Conservation (phyloP, 306 rosid genomes). For the Hylodesmum podocarpum region DNA sequence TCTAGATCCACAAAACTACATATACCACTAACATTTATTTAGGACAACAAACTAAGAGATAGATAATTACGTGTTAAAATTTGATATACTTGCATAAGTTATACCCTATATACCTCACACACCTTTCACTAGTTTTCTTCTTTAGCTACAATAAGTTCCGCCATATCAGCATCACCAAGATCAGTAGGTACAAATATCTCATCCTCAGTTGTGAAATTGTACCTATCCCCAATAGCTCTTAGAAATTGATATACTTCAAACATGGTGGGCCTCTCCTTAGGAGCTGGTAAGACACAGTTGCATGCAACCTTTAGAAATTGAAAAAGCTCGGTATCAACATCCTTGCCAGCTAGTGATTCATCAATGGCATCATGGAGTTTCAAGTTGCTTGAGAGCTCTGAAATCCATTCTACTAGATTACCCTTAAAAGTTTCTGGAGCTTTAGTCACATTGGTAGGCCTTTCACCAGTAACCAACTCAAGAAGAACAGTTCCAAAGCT, state of each 20-base stretch:
- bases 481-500: slow-evolving; percentile 94
- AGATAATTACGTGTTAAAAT: slow-evolving; percentile 32
- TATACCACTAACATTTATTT: slow-evolving; percentile 29
- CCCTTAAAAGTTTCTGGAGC: slow-evolving; percentile 86
- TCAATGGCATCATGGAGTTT: slow-evolving; percentile 66
- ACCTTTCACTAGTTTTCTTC: slow-evolving; percentile 38
- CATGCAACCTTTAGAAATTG: slow-evolving; percentile 88
- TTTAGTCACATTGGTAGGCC: slow-evolving; percentile 61
- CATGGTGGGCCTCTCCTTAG: slow-evolving; percentile 95
- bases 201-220: slow-evolving; percentile 74
- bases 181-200: slow-evolving; percentile 58
- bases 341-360: slow-evolving; percentile 57
- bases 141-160: slow-evolving; percentile 81
- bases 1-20: slow-evolving; percentile 33
- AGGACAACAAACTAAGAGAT: slow-evolving; percentile 19
- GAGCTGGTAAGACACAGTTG: slow-evolving; percentile 56
- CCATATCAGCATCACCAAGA: slow-evolving; percentile 36
- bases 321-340: slow-evolving; percentile 70
- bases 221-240: slow-evolving; percentile 72
- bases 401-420: slow-evolving; percentile 80
- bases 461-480: slow-evolving; percentile 91
- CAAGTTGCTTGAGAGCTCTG: slow-evolving; percentile 48
- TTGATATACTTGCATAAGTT: slow-evolving; percentile 14
- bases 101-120: slow-evolving; percentile 25
- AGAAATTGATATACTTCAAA: slow-evolving; percentile 94